A percentile compares a stretch with the other conserved stretches of the same genome.
phyloP scores from a whole-genome alignment of 306 rosid genomes.

The Prinsepia uniflora region DNA sequence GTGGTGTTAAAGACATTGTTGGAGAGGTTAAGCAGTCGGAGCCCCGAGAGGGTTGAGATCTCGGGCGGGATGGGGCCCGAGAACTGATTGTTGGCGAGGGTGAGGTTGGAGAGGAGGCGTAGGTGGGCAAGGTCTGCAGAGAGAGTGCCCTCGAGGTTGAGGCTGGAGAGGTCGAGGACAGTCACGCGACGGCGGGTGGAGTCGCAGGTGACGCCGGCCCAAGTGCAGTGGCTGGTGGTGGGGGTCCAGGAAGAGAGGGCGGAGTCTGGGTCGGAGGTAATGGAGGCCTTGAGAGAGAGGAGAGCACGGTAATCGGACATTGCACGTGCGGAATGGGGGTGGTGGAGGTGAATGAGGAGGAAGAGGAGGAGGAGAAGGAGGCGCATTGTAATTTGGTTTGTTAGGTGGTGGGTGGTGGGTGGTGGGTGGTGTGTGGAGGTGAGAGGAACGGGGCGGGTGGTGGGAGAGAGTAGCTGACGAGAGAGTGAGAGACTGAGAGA shows the following conservation, averaged over 20 bases:
- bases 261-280: slow-evolving; percentile 48
- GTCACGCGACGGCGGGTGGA: slow-evolving; percentile 54
- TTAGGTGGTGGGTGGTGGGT: background rate
- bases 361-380: slow-evolving; percentile 28
- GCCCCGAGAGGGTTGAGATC: slow-evolving; percentile 50
- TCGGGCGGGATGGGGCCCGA: slow-evolving; percentile 61
- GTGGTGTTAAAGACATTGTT: slow-evolving; percentile 68
- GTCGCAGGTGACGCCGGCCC: slow-evolving; percentile 70
- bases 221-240: slow-evolving; percentile 53
- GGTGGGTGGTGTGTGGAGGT: background rate
- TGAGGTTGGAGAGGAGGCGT: slow-evolving; percentile 50
- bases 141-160: slow-evolving; percentile 56
- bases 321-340: slow-evolving; percentile 19
- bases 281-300: slow-evolving; percentile 50
- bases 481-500: slow-evolving; percentile 1
- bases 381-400: slow-evolving; percentile 32
- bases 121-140: slow-evolving; percentile 51
- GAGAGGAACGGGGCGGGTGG: background rate
- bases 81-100: slow-evolving; percentile 49
- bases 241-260: slow-evolving; percentile 63
- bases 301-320: slow-evolving; percentile 58
- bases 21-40: slow-evolving; percentile 67
- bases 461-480: background rate
- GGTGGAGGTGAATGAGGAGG: slow-evolving; percentile 25
- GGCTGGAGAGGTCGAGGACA: slow-evolving; percentile 54